Evolutionary conservation across 768 basidiomycete genomes (phyloP), one percentile per base, ranked within the genome.

Genomic region (Phanerodontia chrysosporium): DNA sequence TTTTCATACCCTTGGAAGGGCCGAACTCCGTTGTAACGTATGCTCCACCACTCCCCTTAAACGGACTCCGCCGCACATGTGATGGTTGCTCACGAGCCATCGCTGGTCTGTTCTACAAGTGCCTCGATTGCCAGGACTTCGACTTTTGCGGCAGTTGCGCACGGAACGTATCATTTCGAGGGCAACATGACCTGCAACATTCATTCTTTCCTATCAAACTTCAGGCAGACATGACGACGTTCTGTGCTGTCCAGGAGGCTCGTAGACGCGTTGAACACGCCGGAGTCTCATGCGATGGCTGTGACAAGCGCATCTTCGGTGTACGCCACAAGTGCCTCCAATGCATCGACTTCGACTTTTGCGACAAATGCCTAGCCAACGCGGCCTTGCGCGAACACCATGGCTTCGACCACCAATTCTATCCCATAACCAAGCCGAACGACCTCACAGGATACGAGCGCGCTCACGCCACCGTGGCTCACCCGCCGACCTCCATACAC

Each of bases 91-190:
- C 77, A 4, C 63, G 71, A 22, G 78, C 71, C 4, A 77, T 93
- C 45, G 73, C 79, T 55, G 92, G 91, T 9, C 68, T 83, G 57
- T 78, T 92, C 45, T 85, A 90, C 70, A 93, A 93, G 70, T 94
- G 92, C 66, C 72, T 90, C 22, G 87, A 90, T 63, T 93, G 91
- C 69, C 76, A 79, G 49, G 78, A 67, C 57, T 69, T 62, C 55
- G 65, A 66, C 55, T 49, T 66, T 35, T 69, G 66, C 57, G 60
- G 44, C 21, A 13, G 49, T 4, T 69, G 68, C 49, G 30, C 62
- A 5, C 22, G 46, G 13, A 53, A 49, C 6, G 55, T 60, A 16
- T 30, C 9, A 27, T 27, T 61, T n/a, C 65, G 63, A 14, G n/a
- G 52, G 16, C 44, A 45, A 27, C 68, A 69, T 51, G 54, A 46